A percentile compares a stretch with the other conserved stretches of the same genome.
Conservation (phyloP, 1,284 basidiomycete genomes). For the Apiotrichum gracile region DNA sequence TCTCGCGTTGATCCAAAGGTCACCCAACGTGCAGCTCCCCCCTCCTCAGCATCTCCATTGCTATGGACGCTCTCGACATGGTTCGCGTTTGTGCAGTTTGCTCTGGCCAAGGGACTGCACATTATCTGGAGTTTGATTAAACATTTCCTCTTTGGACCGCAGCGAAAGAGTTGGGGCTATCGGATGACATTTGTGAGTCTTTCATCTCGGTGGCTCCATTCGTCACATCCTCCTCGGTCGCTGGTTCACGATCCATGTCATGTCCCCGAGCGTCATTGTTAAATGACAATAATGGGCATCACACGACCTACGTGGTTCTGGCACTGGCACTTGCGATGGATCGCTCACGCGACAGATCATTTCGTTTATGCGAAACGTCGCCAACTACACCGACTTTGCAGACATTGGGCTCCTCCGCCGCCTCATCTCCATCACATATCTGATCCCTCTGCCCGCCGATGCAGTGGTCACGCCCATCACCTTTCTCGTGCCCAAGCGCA, state of each 20-base stretch:
- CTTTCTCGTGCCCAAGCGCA: conserved; percentile 76
- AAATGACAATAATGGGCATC: too few relatives aligned
- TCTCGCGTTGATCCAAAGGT: conserved; percentile 40
- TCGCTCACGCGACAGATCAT: conserved; percentile 21
- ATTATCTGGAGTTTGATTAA: conserved; percentile 36
- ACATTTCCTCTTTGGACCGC: conserved; percentile 40
- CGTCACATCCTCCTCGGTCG: too few relatives aligned
- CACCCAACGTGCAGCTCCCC: conserved; percentile 32
- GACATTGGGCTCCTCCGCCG: conserved; percentile 78
- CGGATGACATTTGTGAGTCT: conserved; percentile 43
- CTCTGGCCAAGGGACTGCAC: conserved; percentile 38
- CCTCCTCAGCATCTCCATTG: conserved; percentile 28
- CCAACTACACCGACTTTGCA: conserved; percentile 73
- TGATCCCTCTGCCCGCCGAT: conserved; percentile 85
- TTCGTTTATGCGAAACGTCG: conserved; percentile 72
- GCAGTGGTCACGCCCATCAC: conserved; percentile 93
- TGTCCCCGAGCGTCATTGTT: too few relatives aligned
- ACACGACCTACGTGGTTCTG: not conserved
- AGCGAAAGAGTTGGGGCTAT: conserved; percentile 47
- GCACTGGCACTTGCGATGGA: not conserved
- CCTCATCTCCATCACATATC: conserved; percentile 71
- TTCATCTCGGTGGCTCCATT: too few relatives aligned
- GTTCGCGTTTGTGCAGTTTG: conserved; percentile 38
- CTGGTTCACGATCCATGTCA: too few relatives aligned
- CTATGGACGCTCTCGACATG: conserved; percentile 39